These are phyloP conservation scores for Aureobasidium sp. DNA, from an alignment of 2,329 filamentous ascomycete genomes.

Conservation along the genomic window DNA sequence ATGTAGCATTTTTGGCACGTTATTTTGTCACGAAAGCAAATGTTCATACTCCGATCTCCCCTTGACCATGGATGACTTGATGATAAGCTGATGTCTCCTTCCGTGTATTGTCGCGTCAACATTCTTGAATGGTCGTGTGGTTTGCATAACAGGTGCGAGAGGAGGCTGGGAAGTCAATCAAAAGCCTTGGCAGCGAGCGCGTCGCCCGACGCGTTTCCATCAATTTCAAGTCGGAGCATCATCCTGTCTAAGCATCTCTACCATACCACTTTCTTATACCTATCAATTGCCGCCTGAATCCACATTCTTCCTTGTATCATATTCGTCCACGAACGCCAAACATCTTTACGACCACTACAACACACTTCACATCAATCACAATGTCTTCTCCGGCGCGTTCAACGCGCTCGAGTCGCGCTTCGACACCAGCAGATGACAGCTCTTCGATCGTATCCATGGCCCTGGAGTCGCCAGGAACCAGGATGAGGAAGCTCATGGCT, in stretches of 20 bases:
- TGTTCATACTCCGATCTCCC: neutral
- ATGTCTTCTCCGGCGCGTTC: constrained; percentile 14
- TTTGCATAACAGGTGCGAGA: neutral
- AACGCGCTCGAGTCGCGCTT: constrained; percentile 15
- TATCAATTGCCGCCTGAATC: neutral
- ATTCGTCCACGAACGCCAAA: too few relatives aligned
- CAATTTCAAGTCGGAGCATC: neutral
- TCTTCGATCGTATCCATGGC: constrained; percentile 20
- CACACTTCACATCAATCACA: neutral
- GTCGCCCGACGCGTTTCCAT: too few relatives aligned
- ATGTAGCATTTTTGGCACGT: constrained; percentile 10
- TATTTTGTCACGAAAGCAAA: neutral
- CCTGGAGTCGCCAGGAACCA: constrained; percentile 33
- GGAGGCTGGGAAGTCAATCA: neutral
- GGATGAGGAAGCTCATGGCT: constrained; percentile 43
- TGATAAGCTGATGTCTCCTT: too few relatives aligned
- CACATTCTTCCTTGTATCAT: neutral
- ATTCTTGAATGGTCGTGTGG: neutral
- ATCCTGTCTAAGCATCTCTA: neutral
- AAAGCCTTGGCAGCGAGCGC: neutral
- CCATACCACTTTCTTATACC: neutral
- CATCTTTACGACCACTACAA: neutral
- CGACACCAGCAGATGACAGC: constrained; percentile 9
- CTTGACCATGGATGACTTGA: neutral
- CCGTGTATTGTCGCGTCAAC: neutral